Evolutionary conservation across 768 basidiomycete species (phyloP).

Genomic region (Saitozyma podzolica): DNA sequence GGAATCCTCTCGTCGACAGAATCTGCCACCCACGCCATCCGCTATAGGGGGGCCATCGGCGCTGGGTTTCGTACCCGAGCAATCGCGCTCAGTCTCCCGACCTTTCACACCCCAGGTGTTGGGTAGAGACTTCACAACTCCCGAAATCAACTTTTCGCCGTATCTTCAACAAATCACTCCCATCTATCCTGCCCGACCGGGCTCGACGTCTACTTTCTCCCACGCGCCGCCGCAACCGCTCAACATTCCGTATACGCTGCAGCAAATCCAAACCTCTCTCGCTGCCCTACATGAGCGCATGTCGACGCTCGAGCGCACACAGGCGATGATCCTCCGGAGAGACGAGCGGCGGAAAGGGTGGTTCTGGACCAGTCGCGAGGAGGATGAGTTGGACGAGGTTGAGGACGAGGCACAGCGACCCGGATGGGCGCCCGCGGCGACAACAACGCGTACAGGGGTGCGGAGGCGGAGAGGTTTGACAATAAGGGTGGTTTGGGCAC

Average conservation of each 20-base stretch:
- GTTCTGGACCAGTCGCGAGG: slow-evolving; percentile 32
- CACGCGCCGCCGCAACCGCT: slow-evolving; percentile 21
- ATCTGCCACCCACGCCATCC: slow-evolving; percentile 32
- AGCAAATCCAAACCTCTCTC: slow-evolving; percentile 48
- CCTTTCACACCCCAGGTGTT: slow-evolving; percentile 16
- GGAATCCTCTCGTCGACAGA: slow-evolving; percentile 1
- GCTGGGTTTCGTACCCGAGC: slow-evolving; percentile 5
- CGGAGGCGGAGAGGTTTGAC: slow-evolving; percentile 18
- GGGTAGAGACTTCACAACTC: slow-evolving; percentile 23
- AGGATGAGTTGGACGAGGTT: slow-evolving; percentile 34
- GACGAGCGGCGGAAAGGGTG: slow-evolving; percentile 26
- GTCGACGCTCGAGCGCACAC: slow-evolving; percentile 39
- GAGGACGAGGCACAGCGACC: slow-evolving; percentile 26
- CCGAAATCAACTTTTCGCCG: slow-evolving; percentile 17
- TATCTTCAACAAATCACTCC: slow-evolving; percentile 24
- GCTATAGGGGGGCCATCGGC: slow-evolving; percentile 7
- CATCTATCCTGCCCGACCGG: slow-evolving; percentile 30
- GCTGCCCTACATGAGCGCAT: slow-evolving; percentile 45
- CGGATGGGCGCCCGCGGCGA: slow-evolving; percentile 9
- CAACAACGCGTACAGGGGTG: slow-evolving; percentile 9
- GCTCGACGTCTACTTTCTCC: slow-evolving; percentile 32
- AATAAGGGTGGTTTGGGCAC: slow-evolving; percentile 24
- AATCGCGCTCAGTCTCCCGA: not conserved
- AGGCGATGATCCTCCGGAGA: slow-evolving; percentile 33
- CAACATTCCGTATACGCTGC: slow-evolving; percentile 32